Base-by-base conservation (phyloP, 768 basidiomycete genomes). In the Hemileccinum impolitum region DNA sequence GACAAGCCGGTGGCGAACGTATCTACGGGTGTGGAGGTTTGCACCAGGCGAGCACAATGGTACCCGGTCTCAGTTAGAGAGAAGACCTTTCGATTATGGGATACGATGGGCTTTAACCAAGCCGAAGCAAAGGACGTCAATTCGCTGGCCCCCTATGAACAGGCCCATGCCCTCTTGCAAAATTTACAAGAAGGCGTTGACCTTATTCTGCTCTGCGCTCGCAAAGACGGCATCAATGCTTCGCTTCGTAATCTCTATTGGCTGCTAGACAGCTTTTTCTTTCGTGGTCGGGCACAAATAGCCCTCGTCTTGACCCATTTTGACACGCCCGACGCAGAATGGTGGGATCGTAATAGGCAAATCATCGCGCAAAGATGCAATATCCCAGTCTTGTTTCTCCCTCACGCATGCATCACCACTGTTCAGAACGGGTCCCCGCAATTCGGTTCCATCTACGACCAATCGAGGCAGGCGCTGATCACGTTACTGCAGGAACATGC, bases 261-360 rank as follows among this genome's bases (percentile, higher is more conserved):
- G 51, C 43, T 75, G 9, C 62, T 75, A 54, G 51, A 63, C 28
- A 61, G 70, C 28, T 63, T 75, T 38, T 67, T 77, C 43, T 75
- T 74, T 43, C 56, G 55, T 12, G 53, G 59, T 18, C 47, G 57
- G 11, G 75, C 71, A 1, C 71, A 67, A 6, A 64, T 71, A 35
- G 62, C 69, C 7, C 52, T 76, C 17, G 63, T 70, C 39, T 54
- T 76, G 28, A 76, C 73, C 12, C 67, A 72, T 28, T 65, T 75
- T 14, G 75, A 58, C 58, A 58, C 12, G 3, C 58, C 62, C 7
- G 59, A 67, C 45, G 57, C 64, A 2, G 48, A 52, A n/a, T 76
- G 75, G 75, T 75, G 74, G 74, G 51, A 42, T 8, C 38, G 53
- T 39, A 74, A 74, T 37, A 48, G 62, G 13, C 43, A 51, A 39